phyloP scores from a whole-genome alignment of 768 basidiomycete species.

The Cystofilobasidium bisporidii region DNA sequence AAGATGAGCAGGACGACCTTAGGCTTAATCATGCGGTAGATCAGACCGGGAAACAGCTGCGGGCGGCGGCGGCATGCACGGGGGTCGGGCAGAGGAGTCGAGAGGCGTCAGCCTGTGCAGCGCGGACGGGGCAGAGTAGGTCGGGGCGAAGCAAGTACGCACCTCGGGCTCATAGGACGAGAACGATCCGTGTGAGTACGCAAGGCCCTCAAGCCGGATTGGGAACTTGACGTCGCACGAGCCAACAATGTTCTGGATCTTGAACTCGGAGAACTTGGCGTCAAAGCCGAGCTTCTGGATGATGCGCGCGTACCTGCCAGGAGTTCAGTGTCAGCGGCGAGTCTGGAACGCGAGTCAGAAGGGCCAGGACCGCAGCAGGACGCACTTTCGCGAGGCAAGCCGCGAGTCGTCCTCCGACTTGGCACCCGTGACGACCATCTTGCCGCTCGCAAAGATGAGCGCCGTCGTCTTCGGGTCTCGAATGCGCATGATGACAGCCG shows the following conservation, averaged over 20 bases:
- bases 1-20: slow-evolving; percentile 98
- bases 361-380: not conserved
- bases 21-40: slow-evolving; percentile 99
- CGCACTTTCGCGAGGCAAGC: slow-evolving; percentile 76
- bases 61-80: no score
- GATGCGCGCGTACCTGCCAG: slow-evolving; percentile 72
- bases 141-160: slow-evolving; percentile 33
- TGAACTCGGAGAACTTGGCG: slow-evolving; percentile 98
- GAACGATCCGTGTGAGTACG: slow-evolving; percentile 96
- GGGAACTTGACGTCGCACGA: slow-evolving; percentile 98
- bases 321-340: no score
- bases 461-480: slow-evolving; percentile 99
- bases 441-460: slow-evolving; percentile 97
- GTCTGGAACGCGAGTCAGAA: not conserved
- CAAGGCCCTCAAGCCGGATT: slow-evolving; percentile 91
- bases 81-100: not conserved
- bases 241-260: slow-evolving; percentile 98
- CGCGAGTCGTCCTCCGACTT: slow-evolving; percentile 98
- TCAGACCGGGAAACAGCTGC: slow-evolving; percentile 94
- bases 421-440: slow-evolving; percentile 99
- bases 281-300: slow-evolving; percentile 99
- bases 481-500: slow-evolving; percentile 99
- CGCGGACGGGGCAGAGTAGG: not conserved
- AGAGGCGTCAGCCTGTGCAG: no score
- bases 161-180: slow-evolving; percentile 97